phyloP scores from a whole-genome alignment of 208 protist species.

The Acanthamoeba quina region DNA sequence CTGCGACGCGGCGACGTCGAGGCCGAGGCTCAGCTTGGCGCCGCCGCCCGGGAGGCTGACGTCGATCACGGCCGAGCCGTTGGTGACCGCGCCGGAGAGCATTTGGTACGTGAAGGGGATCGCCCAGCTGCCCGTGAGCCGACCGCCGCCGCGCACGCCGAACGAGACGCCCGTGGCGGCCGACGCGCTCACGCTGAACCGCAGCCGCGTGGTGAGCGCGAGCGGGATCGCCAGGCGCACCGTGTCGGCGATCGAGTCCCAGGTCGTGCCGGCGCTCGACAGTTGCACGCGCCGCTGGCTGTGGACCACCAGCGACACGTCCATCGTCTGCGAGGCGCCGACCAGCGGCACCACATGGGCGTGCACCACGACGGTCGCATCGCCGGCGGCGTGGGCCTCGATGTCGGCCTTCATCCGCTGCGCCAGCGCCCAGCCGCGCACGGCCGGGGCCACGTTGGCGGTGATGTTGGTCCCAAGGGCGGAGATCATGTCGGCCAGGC shows the following conservation, averaged over 20 bases:
- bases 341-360: background rate
- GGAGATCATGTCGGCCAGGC: background rate
- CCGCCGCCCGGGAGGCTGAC: background rate
- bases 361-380: background rate
- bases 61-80: background rate
- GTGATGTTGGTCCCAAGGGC: background rate
- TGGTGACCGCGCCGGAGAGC: background rate
- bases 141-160: background rate
- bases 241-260: background rate
- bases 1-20: background rate
- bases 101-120: conserved; percentile 29
- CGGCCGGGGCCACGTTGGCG: background rate
- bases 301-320: background rate
- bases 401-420: background rate
- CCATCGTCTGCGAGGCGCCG: background rate
- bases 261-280: background rate
- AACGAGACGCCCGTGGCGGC: background rate
- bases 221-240: background rate
- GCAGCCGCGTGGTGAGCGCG: background rate
- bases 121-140: background rate
- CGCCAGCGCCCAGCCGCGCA: background rate
- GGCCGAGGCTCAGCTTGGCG: background rate
- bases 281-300: background rate
- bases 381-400: background rate
- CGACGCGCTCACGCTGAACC: background rate